phyloP scores from a whole-genome alignment of 139 green algal genomes.

The Closterium sp. region DNA sequence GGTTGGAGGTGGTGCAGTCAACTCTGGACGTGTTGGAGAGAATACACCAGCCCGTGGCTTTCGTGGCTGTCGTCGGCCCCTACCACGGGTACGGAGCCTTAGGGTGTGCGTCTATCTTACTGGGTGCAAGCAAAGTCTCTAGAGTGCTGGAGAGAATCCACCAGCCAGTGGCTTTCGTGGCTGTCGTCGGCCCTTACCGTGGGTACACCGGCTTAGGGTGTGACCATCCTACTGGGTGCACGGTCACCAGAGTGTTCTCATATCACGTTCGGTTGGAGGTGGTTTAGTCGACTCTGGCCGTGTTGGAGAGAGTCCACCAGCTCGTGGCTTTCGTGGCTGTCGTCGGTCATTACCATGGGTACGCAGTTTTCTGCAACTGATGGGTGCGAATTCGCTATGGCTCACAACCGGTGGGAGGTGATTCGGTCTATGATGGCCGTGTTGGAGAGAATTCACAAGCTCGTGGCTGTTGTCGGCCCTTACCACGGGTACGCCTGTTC shows the following conservation, averaged over 20 bases:
- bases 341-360: no score
- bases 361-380: no score
- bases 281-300: no score
- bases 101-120: no score
- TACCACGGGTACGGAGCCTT: neutral
- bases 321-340: no score
- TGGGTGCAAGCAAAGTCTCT: no score
- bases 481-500: constrained; percentile 20
- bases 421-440: neutral
- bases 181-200: constrained; percentile 7
- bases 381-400: no score
- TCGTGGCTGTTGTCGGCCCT: constrained; percentile 1
- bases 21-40: neutral
- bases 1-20: neutral
- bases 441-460: neutral
- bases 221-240: no score
- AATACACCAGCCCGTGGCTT: constrained; percentile 11
- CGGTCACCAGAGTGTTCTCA: no score
- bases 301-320: no score
- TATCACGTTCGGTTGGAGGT: no score
- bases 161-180: constrained; percentile 8
- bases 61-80: constrained; percentile 1
- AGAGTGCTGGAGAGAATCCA: neutral
- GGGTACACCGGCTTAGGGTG: no score
- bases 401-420: neutral